Conservation (phyloP, 164 flowering plant species). For the Tinospora cordifolia region DNA sequence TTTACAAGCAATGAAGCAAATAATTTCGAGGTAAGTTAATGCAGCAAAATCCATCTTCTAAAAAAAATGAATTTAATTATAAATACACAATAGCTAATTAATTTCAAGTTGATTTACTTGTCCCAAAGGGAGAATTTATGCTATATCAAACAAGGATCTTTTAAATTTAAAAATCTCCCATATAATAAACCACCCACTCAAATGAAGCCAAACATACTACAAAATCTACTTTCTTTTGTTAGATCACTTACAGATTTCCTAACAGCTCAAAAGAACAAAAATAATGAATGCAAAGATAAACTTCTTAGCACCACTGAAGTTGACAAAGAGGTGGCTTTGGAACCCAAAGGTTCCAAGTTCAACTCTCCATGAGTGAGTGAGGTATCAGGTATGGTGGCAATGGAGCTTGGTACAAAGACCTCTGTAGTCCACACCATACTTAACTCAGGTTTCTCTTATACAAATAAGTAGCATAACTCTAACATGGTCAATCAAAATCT, state of each 20-base stretch:
- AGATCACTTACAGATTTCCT: background rate
- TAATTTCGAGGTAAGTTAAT: background rate
- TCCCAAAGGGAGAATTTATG: background rate
- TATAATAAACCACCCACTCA: too few relatives aligned
- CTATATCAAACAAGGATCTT: background rate
- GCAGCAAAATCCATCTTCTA: background rate
- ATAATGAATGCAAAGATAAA: background rate
- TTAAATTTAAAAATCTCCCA: too few relatives aligned
- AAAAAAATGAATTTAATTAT: background rate
- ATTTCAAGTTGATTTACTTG: background rate
- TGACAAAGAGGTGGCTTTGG: too few relatives aligned
- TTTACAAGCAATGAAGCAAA: background rate
- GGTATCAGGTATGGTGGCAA: too few relatives aligned
- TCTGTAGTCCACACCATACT: background rate
- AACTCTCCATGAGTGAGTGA: too few relatives aligned
- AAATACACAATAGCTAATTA: background rate
- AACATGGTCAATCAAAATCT: background rate
- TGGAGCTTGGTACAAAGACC: too few relatives aligned
- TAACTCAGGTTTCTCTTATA: background rate
- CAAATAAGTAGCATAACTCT: background rate
- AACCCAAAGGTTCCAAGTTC: too few relatives aligned
- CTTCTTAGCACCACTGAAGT: too few relatives aligned
- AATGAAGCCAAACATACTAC: too few relatives aligned
- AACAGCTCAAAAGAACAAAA: background rate
- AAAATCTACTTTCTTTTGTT: background rate